Base-by-base conservation (phyloP, 768 basidiomycete genomes). In the Naganishia onofrii region DNA sequence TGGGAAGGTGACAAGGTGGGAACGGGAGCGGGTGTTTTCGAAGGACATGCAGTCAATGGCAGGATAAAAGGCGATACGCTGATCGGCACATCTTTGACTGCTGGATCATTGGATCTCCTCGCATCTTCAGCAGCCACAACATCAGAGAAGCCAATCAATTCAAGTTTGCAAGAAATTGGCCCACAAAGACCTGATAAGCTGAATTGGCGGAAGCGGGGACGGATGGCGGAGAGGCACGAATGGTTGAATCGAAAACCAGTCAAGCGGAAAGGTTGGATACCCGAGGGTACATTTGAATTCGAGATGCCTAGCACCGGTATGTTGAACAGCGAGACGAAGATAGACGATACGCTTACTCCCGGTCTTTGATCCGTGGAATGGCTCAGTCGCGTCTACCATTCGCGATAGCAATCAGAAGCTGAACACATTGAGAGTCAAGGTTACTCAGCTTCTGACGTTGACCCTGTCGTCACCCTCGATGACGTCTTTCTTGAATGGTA, bases 241-340 rank as follows among this genome's bases (percentile, higher is more conserved):
- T 63, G 48, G 67, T 23, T 60, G 57, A 51, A 69, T 26, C 51
- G 73, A 19, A 73, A 72, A 58, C 54, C 72, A 2, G 58, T 77
- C 10, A 68, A 73, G 17, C 65, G 78, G 36, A 74, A 72, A 23
- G 78, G 78, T 26, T 79, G 77, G 77, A 71, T 70, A 3, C 78
- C 78, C 17, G 78, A 79, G 54, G 78, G 77, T 4, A 77, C 74
- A 34, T 79, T 79, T 66, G 78, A 79, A 44, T 76, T 77, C 64
- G 78, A 79, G 56, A 36, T 69, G 67, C 55, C 60, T 34, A 72
- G 70, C 60, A 44, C 38, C 19, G 60, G 60, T 63, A 44, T 10
- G 60, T 63, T 28, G n/a, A 23, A 23, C 65, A 60, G 77, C 76
- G 66, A 68, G 75, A 71, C 29, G 31, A 57, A 17, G 26, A 57